Evolutionary conservation across 768 basidiomycete species (phyloP), one percentile per base, ranked within the genome.

Genomic region (Termitomyces sp.): DNA sequence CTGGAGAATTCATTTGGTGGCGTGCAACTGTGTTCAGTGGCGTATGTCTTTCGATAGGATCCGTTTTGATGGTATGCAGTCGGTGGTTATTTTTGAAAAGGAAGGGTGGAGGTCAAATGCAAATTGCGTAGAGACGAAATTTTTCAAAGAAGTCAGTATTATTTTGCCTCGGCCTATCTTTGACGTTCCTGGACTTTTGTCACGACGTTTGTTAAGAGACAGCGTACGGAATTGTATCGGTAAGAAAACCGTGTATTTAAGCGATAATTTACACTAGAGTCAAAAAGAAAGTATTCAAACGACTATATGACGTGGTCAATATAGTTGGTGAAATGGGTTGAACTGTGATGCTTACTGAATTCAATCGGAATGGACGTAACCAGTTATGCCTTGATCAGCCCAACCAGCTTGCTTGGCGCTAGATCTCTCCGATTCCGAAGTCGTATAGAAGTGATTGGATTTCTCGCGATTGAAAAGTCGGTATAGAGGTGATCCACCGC

Each of bases 1-100:
- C 66, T 2, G 57, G 53, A 3, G 38, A 50, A 11, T 67, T 66
- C 23, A 52, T 61, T 13, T 73, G 72, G 63, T 66, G 71, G 63
- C 65, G 70, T 40, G 62, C 42, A 5, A 68, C 69, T 15, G 51
- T 59, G 10, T 61, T 63, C 39, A 52, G 53, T 18, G 64, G 63
- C 18, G 53, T 62, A 7, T 61, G 60, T 47, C 53, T 61, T 11
- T 41, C 48, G 7, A 52, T 51, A 20, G 60, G 60, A 9, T 16
- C 57, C 32, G 33, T 59, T n/a, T 22, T 59, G 2, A 45, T 61
- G 42, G 33, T 57, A 5, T 54, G 40, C 20, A 62, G 56, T 31
- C 55, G 60, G 4, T 62, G 56, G 44, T n/a, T 59, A 1, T 57
- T 59, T 25, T 52, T 59, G 41, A 50, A 36, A 22, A 54, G 31